Conservation (phyloP, 805 yeast species). For the Priceomyces fermenticarens region DNA sequence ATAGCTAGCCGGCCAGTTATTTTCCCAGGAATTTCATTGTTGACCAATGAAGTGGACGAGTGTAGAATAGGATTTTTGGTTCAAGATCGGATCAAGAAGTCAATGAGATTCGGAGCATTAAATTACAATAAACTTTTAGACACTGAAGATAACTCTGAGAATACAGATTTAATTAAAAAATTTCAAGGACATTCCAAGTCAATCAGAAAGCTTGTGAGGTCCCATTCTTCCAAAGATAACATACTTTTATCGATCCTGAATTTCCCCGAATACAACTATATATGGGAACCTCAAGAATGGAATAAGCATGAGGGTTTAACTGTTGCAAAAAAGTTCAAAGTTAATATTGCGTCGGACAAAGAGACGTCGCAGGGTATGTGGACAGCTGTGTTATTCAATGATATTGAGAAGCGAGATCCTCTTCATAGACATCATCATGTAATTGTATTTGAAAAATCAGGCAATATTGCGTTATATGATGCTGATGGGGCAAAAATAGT, state of each 20-base stretch:
- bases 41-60: background rate
- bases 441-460: constrained; percentile 27
- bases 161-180: constrained; percentile 36
- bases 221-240: constrained; percentile 37
- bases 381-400: constrained; percentile 33
- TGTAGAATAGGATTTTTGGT: constrained; percentile 19
- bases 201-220: constrained; percentile 61
- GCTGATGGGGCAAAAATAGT: constrained; percentile 34
- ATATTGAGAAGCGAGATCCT: constrained; percentile 17
- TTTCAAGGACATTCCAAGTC: constrained; percentile 88
- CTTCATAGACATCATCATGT: constrained; percentile 28
- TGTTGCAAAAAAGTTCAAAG: constrained; percentile 30
- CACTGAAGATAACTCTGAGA: constrained; percentile 2
- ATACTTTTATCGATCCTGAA: constrained; percentile 36
- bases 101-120: constrained; percentile 25
- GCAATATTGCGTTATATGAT: constrained; percentile 58
- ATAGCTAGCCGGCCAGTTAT: constrained; percentile 6
- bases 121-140: constrained; percentile 8
- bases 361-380: constrained; percentile 19
- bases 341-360: constrained; percentile 18
- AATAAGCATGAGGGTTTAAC: constrained; percentile 16
- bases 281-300: constrained; percentile 40
- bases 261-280: constrained; percentile 35
- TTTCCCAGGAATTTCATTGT: constrained; percentile 3
- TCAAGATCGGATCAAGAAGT: constrained; percentile 36